Evolutionary conservation across 108 stramenopile genomes (phyloP).

Genomic region (Cyclotella sp.): DNA sequence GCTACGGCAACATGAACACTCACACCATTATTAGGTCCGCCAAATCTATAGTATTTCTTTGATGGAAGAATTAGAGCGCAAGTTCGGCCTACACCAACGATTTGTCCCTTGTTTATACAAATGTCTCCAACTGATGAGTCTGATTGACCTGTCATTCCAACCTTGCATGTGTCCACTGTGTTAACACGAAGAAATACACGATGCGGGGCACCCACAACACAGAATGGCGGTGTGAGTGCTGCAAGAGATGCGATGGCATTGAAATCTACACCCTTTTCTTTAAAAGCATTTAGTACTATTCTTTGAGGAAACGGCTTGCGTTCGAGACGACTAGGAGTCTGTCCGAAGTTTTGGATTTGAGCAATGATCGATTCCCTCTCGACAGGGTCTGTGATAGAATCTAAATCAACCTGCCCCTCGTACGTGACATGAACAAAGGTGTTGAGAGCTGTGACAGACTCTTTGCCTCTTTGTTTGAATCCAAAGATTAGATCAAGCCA

Average conservation of each 20-base stretch:
- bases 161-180: constrained; percentile 66
- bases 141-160: constrained; percentile 72
- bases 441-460: constrained; percentile 89
- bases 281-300: constrained; percentile 54
- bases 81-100: constrained; percentile 80
- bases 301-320: constrained; percentile 77
- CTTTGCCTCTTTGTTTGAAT: constrained; percentile 88
- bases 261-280: constrained; percentile 83
- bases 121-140: constrained; percentile 89
- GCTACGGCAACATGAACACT: constrained; percentile 79
- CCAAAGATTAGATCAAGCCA: constrained; percentile 99
- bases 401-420: constrained; percentile 95
- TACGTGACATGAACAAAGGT: constrained; percentile 98
- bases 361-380: constrained; percentile 92
- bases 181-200: constrained; percentile 65
- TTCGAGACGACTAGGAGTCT: constrained; percentile 93
- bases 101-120: constrained; percentile 78
- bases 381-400: constrained; percentile 86
- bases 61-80: constrained; percentile 74
- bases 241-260: constrained; percentile 82
- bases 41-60: constrained; percentile 84
- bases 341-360: constrained; percentile 98
- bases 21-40: constrained; percentile 82
- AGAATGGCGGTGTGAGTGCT: constrained; percentile 91
- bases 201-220: constrained; percentile 93